Conservation (phyloP, 2,329 filamentous ascomycete species). For the Neonectria punicea region DNA sequence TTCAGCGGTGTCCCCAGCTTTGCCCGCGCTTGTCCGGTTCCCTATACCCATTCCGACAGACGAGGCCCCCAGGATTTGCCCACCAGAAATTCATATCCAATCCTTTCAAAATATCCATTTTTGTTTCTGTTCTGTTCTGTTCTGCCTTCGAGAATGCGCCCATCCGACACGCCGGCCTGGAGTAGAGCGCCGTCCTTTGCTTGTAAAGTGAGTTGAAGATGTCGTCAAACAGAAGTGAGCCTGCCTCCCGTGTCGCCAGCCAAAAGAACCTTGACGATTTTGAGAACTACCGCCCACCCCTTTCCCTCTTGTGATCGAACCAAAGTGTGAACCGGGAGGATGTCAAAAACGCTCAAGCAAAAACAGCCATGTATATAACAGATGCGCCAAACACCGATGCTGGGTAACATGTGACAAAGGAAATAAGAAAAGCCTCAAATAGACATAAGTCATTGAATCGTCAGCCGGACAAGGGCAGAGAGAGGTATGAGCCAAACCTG, state of each 20-base stretch:
- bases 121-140: conserved; percentile 29
- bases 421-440: conserved; percentile 35
- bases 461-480: conserved; percentile 30
- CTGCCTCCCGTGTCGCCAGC: conserved; percentile 13
- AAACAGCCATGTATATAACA: conserved; percentile 38
- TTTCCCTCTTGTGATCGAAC: conserved; percentile 23
- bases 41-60: conserved; percentile 2
- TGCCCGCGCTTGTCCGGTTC: background rate
- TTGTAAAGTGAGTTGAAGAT: conserved; percentile 19
- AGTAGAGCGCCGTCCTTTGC: conserved; percentile 23
- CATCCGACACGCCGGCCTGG: conserved; percentile 21
- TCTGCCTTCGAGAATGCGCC: conserved; percentile 32
- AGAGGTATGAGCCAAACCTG: conserved; percentile 24
- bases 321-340: conserved; percentile 17
- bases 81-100: conserved; percentile 29
- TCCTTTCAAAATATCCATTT: conserved; percentile 28
- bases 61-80: background rate
- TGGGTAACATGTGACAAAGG: conserved; percentile 44
- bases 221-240: conserved; percentile 21
- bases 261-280: conserved; percentile 17
- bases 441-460: conserved; percentile 39
- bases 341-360: conserved; percentile 22
- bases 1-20: background rate
- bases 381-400: conserved; percentile 49
- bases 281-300: conserved; percentile 17